Percentiles rank a stretch among this genome's conserved stretches.
phyloP scores from a whole-genome alignment of 805 yeast genomes.

The Komagataella pastoris region DNA sequence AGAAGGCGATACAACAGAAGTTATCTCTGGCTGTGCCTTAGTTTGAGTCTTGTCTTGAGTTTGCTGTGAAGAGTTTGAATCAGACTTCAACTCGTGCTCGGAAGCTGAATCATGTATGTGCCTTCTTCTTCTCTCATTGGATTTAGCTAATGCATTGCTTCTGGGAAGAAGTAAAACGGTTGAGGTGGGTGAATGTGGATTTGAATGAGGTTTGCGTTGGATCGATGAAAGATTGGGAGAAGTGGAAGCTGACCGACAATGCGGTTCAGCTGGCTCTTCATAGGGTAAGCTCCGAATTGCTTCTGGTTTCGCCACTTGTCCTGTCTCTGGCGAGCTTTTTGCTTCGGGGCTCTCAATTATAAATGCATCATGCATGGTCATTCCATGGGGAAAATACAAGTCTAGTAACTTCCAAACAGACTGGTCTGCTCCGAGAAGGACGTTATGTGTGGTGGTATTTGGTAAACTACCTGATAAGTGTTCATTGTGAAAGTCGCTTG shows the following conservation, averaged over 20 bases:
- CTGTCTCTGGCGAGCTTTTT: neutral
- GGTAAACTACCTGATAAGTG: neutral
- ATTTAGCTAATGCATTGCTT: neutral
- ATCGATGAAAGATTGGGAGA: constrained; percentile 2
- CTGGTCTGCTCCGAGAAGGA: constrained; percentile 24
- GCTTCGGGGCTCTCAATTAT: constrained; percentile 32
- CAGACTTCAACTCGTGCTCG: neutral
- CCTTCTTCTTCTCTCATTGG: neutral
- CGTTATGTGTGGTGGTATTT: neutral
- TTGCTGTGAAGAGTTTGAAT: neutral
- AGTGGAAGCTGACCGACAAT: constrained; percentile 3
- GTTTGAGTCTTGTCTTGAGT: neutral
- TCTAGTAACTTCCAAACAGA: constrained; percentile 46
- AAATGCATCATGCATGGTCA: constrained; percentile 53
- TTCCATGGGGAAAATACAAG: constrained; percentile 49
- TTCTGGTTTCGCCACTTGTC: neutral
- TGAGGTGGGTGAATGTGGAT: constrained; percentile 1
- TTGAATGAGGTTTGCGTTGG: constrained; percentile 2
- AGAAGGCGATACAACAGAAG: neutral
- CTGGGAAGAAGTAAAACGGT: constrained; percentile 1
- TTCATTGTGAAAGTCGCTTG: neutral
- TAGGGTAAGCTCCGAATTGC: neutral
- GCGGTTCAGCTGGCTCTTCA: neutral
- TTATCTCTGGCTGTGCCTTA: neutral
- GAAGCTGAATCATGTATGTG: neutral